Evolutionary conservation across 2,329 filamentous ascomycete genomes (phyloP).

Genomic region (Colletotrichum graminicola): DNA sequence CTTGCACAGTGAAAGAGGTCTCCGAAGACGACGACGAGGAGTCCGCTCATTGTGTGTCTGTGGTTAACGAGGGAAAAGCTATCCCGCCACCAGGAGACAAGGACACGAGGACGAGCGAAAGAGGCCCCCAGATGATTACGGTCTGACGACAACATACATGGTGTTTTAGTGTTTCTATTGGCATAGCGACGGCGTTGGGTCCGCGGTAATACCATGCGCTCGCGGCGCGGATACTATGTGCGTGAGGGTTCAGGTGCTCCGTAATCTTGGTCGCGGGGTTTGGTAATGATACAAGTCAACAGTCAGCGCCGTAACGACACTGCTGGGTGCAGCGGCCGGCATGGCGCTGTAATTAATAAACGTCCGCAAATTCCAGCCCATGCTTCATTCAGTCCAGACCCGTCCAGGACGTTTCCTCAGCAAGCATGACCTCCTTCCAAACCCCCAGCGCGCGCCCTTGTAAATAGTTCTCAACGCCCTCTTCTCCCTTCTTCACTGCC

Average conservation of each 20-base stretch:
- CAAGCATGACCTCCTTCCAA: conserved; percentile 64
- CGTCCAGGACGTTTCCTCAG: conserved; percentile 73
- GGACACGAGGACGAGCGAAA: not conserved
- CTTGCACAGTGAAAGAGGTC: conserved; percentile 34
- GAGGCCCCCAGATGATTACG: conserved; percentile 22
- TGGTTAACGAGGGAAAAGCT: conserved; percentile 2
- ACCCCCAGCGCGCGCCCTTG: conserved; percentile 56
- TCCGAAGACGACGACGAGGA: conserved; percentile 21
- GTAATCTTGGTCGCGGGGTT: not conserved
- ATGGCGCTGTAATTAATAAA: not conserved
- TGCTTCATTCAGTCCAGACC: not conserved
- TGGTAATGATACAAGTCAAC: conserved; percentile 8
- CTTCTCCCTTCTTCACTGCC: conserved; percentile 52
- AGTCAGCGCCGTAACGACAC: no score
- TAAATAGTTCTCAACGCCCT: conserved; percentile 49
- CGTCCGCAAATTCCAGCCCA: no score
- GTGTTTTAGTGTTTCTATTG: conserved; percentile 10
- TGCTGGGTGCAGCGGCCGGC: not conserved
- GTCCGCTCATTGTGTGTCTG: not conserved
- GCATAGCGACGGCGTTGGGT: conserved; percentile 41
- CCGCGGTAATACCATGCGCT: conserved; percentile 33
- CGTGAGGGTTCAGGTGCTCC: not conserved
- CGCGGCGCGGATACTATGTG: conserved; percentile 6
- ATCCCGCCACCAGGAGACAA: conserved; percentile 6
- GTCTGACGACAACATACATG: conserved; percentile 15